phyloP scores from a whole-genome alignment of 2,329 filamentous ascomycete genomes.

The Fusarium nematophilum region DNA sequence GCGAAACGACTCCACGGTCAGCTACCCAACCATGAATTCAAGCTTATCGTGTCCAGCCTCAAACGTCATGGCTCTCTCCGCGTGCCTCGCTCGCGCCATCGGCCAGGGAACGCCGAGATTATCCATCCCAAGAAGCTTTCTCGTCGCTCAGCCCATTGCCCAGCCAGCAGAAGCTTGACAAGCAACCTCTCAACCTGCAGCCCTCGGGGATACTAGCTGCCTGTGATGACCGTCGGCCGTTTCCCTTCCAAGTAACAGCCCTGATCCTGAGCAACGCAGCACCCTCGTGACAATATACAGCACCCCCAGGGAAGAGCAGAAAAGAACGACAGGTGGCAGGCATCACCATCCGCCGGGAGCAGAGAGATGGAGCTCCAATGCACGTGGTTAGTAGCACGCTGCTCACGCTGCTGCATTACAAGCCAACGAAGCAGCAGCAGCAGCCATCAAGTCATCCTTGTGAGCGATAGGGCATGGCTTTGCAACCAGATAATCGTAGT shows the following conservation, averaged over 20 bases:
- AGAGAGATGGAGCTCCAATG: conserved; percentile 3
- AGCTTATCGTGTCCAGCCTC: conserved; percentile 29
- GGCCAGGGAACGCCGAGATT: no score
- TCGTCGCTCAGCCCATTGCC: no score
- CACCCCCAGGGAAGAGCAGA: no score
- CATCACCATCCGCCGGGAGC: background rate
- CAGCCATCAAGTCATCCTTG: background rate
- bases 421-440: conserved; percentile 2
- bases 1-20: conserved; percentile 12
- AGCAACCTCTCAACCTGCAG: conserved; percentile 3
- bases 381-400: conserved; percentile 1
- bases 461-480: no score
- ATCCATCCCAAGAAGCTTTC: no score
- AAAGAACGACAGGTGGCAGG: background rate
- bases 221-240: no score
- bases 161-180: no score
- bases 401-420: conserved; percentile 1
- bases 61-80: no score
- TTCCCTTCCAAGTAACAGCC: conserved; percentile 24
- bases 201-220: no score
- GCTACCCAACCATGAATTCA: conserved; percentile 17
- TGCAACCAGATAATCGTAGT: no score
- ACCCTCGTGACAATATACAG: conserved; percentile 6
- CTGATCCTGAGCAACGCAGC: conserved; percentile 6
- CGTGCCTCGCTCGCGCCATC: no score